These are phyloP conservation scores for Huntiella savannae DNA, from an alignment of 2,329 filamentous ascomycete genomes.

Conservation along the genomic window DNA sequence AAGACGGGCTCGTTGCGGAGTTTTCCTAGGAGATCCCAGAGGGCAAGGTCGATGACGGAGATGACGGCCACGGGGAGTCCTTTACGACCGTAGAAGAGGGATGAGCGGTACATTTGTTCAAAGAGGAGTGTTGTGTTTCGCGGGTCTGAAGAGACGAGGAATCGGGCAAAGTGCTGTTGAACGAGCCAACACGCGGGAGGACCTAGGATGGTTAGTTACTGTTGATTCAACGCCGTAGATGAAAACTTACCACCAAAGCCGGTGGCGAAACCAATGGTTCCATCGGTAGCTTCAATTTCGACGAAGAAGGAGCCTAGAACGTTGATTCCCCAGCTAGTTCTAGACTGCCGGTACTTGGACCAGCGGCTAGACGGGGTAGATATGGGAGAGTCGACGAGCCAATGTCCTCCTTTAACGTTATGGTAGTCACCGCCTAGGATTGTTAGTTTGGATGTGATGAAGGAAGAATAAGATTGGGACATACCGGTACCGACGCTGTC, in stretches of 20 bases:
- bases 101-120: constrained; percentile 89
- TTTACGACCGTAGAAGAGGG: constrained; percentile 94
- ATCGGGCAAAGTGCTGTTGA: constrained; percentile 82
- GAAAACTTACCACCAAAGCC: constrained; percentile 54
- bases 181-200: constrained; percentile 89
- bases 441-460: constrained; percentile 9
- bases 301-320: constrained; percentile 82
- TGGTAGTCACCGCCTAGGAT: constrained; percentile 63
- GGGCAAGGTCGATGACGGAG: constrained; percentile 77
- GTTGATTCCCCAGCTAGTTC: constrained; percentile 91
- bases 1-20: constrained; percentile 85
- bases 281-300: constrained; percentile 74
- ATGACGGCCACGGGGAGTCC: constrained; percentile 80
- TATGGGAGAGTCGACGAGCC: constrained; percentile 80
- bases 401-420: constrained; percentile 63
- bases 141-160: constrained; percentile 74
- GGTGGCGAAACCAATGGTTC: constrained; percentile 84
- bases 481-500: constrained; percentile 35
- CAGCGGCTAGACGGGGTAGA: constrained; percentile 83
- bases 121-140: constrained; percentile 82
- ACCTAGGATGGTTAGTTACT: constrained; percentile 22
- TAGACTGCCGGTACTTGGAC: constrained; percentile 69
- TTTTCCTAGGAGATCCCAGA: constrained; percentile 88
- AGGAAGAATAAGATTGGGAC: constrained; percentile 19
- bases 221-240: not conserved